Evolutionary conservation across 2,329 filamentous ascomycete genomes (phyloP), one percentile per base, ranked within the genome.

Genomic region (Ramularia endophylla): DNA sequence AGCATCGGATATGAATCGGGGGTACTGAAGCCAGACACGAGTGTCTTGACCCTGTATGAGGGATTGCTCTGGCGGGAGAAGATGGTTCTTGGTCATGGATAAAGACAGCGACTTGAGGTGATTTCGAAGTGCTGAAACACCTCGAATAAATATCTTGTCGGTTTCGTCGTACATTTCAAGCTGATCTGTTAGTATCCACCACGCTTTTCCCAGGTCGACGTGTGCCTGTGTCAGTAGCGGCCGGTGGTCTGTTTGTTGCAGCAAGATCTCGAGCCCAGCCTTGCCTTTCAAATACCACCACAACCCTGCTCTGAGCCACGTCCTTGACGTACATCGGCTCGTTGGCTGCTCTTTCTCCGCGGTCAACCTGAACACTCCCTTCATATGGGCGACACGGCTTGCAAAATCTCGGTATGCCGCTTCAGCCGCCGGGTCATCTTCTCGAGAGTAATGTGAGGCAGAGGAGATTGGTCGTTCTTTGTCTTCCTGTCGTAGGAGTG

Each of bases 281-380:
- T 88, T 81, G 15, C 88, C 89, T 52, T 79, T 83, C 33, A 94
- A 60, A 57, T 95, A 94, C 89, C 89, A 95, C 89, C 89, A 95
- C 1, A 86, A 69, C 3, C 80, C 81, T 17, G 81, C 82, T 43
- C 85, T 76, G 8, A 83, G 72, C 68, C 89, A 83, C 36, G 55
- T 54, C 1, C 44, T 27, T 0, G 83, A 72, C 0, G 78, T 69
- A 37, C 78, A 82, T 20, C 75, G 72, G 41, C 77, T 72, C 4
- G 88, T 60, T 0, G 85, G 80, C 48, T 78, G 80, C 20, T 82
- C 71, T 22, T 81, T 76, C 61, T 94, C 86, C 0, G 87, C 82
- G 43, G 89, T 85, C 31, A 90, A 65, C 27, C 80, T 74, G 58
- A 94, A 94, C 2, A 92, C 72, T 50, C 83, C 80, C 47, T 78